Conservation (phyloP, 495 filamentous ascomycete species). For the Choiromyces venosus region DNA sequence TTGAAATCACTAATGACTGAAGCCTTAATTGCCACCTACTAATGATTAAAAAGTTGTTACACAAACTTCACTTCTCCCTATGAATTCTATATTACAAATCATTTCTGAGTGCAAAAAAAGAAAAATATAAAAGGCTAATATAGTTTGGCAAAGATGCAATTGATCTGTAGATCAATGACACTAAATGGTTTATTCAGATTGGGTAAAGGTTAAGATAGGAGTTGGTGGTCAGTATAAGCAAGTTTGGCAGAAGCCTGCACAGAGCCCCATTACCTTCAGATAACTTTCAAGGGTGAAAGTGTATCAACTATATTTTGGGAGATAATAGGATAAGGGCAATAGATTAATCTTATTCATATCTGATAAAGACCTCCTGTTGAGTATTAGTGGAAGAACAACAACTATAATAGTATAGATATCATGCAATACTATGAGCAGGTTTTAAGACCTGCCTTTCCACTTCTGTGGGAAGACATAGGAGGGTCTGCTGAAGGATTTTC, state of each 20-base stretch:
- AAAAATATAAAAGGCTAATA: neutral
- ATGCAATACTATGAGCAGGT: too few relatives aligned
- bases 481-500: too few relatives aligned
- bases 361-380: neutral
- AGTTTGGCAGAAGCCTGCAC: neutral
- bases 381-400: too few relatives aligned
- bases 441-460: too few relatives aligned
- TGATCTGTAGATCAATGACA: constrained; percentile 3
- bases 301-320: neutral
- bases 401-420: neutral
- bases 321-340: neutral
- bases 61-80: constrained; percentile 1
- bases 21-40: neutral
- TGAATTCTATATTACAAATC: neutral
- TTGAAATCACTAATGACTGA: neutral
- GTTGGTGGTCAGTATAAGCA: neutral
- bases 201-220: neutral
- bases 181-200: constrained; percentile 1
- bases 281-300: constrained; percentile 1
- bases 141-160: neutral
- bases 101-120: neutral
- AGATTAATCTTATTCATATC: neutral
- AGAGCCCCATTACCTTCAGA: neutral
- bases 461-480: too few relatives aligned
- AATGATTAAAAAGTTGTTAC: neutral